Base-by-base conservation (phyloP, 148 eudicot species). In the Linanthus parryae region DNA sequence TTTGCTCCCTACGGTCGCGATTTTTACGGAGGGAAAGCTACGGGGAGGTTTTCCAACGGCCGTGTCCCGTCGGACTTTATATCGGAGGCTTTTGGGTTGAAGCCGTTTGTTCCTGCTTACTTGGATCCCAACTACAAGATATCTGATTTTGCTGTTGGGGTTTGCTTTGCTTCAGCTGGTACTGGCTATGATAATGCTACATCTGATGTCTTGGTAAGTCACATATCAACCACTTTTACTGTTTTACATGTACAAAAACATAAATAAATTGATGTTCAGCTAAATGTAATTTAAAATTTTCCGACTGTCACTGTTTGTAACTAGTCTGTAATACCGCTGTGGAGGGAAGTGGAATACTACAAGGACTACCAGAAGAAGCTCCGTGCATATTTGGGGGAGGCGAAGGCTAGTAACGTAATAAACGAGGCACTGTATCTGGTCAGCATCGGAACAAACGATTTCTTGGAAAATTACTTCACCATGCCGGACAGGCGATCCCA, bases 141-240 rank as follows among this genome's bases (percentile, higher is more conserved):
- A 0, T 39, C 75, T 13, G 95, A 83, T 67, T 91, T 91, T 47
- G 81, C 89, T 8, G 57, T 57, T 21, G 98, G 98, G 8, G 98
- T 91, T 53, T 70, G 76, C 52, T 91, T 91, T 66, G 97, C 97
- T 23, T 91, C 97, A 18, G 95, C 95, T 50, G 98, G 95, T 2
- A 86, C 98, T 44, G 98, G 98, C 3, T 91, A 59, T 59, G 98
- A 91, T 37, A 86, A 73, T 42, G 69, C 83, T n/a, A 91, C 98
- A 28, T 67, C 98, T 23, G 60, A 81, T 63, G 94, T 91, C 16
- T 73, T 87, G 2, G 98, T 91, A 63, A 81, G 95, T 74, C 4
- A 0, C 11, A 23, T n/a, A n/a, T n/a, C n/a, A n/a, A n/a, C n/a
- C n/a, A n/a, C n/a, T n/a, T n/a, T n/a, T n/a, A n/a, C n/a, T n/a